Evolutionary conservation across 176 grass and related monocot genomes (phyloP).

Genomic region (Sorghum bicolor): Sorghum_bicolor_NCBIv3 NC_012876.2:7757001-7757500

Average conservation of each 20-base stretch:
- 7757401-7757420: not conserved
- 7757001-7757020: not conserved
- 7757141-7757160: not conserved
- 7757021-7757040: slow-evolving; percentile 50
- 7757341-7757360: not conserved
- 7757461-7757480: not conserved
- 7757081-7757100: slow-evolving; percentile 35
- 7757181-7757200: not conserved
- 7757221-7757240: slow-evolving; percentile 63
- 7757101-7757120: slow-evolving; percentile 52
- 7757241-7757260: slow-evolving; percentile 55
- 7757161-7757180: not conserved
- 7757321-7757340: slow-evolving; percentile 13
- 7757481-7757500: too few species aligned
- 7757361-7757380: not conserved
- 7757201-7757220: not conserved
- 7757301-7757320: slow-evolving; percentile 58
- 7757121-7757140: slow-evolving; percentile 34
- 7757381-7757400: not conserved
- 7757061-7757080: slow-evolving; percentile 48
- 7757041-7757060: slow-evolving; percentile 33
- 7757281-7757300: slow-evolving; percentile 27
- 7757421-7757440: not conserved
- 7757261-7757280: slow-evolving; percentile 56
- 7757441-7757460: not conserved